phyloP scores from a whole-genome alignment of 2,329 filamentous ascomycete species.

The Pseudocercospora crystallina region DNA sequence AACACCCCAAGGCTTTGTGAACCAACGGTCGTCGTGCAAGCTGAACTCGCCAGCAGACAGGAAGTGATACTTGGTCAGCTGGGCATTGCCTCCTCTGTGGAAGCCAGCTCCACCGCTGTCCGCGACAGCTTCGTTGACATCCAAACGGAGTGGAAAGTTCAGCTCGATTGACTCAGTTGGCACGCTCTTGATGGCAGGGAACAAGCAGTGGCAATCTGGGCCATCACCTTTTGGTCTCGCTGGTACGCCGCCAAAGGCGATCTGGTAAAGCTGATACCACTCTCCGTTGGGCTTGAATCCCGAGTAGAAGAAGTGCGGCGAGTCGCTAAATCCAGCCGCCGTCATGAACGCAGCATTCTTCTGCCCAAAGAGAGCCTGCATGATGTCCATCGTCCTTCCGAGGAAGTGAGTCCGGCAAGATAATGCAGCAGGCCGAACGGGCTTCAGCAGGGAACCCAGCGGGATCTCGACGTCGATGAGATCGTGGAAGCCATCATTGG shows the following conservation, averaged over 20 bases:
- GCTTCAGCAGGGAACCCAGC: constrained; percentile 24
- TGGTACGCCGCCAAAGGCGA: constrained; percentile 29
- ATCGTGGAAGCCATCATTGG: constrained; percentile 30
- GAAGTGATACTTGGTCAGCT: constrained; percentile 28
- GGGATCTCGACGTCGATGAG: constrained; percentile 28
- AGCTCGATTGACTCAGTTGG: constrained; percentile 30
- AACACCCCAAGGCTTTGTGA: constrained; percentile 29
- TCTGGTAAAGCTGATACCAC: constrained; percentile 46
- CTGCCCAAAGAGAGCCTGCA: constrained; percentile 31
- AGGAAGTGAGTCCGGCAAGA: constrained; percentile 30
- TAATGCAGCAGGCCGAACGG: constrained; percentile 27
- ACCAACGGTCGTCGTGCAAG: constrained; percentile 29
- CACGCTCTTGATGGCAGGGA: constrained; percentile 30
- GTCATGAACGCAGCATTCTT: constrained; percentile 31
- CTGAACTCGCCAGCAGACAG: constrained; percentile 28
- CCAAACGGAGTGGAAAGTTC: constrained; percentile 28
- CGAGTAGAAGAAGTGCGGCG: constrained; percentile 31
- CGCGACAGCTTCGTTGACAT: constrained; percentile 30
- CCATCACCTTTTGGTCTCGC: constrained; percentile 29
- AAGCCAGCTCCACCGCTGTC: constrained; percentile 28
- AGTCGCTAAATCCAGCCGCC: constrained; percentile 28
- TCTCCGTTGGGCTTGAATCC: constrained; percentile 45
- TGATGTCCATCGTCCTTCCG: constrained; percentile 29
- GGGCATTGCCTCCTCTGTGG: constrained; percentile 26
- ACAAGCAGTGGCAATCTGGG: constrained; percentile 30